These are phyloP conservation scores for Craspedostauros australis DNA, from an alignment of 108 stramenopile species.

Conservation along the genomic window DNA sequence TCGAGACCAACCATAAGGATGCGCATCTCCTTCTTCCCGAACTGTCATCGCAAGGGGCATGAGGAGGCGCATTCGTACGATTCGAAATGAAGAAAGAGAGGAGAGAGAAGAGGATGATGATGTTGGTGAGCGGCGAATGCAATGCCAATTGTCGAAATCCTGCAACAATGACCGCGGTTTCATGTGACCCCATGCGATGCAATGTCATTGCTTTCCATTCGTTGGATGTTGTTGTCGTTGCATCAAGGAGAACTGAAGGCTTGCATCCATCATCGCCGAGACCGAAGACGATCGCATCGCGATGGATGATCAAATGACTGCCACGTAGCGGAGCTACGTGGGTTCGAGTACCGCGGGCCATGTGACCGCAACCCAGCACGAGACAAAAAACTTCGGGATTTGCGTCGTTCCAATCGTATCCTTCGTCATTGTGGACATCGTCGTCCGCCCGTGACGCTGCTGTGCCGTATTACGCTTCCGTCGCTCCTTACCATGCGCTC, in stretches of 20 bases:
- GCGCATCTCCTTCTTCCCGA: slow-evolving; percentile 99
- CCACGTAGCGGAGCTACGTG: too few species aligned
- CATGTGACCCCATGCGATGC: slow-evolving; percentile 1
- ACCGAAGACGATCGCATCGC: too few species aligned
- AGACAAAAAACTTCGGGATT: too few species aligned
- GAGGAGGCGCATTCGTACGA: slow-evolving; percentile 1
- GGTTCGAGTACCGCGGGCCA: too few species aligned
- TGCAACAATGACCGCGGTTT: neutral
- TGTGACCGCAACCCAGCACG: too few species aligned
- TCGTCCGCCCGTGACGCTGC: neutral
- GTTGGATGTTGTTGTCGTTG: too few species aligned
- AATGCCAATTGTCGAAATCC: neutral
- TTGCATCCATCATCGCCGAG: too few species aligned
- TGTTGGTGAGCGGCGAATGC: neutral
- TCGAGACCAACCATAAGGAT: slow-evolving; percentile 99
- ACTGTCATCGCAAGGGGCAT: slow-evolving; percentile 27
- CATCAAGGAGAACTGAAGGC: too few species aligned
- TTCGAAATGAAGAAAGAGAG: neutral
- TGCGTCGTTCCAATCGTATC: too few species aligned
- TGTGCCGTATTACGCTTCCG: neutral
- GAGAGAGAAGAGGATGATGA: neutral
- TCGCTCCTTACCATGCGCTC: slow-evolving; percentile 78
- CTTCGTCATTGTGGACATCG: neutral
- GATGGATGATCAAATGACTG: too few species aligned
- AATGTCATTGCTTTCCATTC: too few species aligned